Evolutionary conservation across 768 basidiomycete genomes (phyloP).

Genomic region (Tulasnella sp.): DNA sequence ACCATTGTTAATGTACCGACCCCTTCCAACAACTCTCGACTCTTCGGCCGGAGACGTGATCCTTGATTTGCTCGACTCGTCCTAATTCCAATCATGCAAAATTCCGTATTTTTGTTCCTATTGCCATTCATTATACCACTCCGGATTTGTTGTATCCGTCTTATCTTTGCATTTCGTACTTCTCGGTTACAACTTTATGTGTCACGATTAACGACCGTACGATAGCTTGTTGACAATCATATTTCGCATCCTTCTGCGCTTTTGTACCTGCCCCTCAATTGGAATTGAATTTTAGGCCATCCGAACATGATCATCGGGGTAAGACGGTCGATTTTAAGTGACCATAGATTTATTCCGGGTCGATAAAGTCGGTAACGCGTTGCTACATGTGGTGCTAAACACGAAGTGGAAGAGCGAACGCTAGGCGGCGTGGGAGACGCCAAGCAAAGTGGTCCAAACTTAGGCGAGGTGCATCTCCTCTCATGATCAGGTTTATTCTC

Average conservation of each 20-base stretch:
- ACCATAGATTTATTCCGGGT: too few species aligned
- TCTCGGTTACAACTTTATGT: not conserved
- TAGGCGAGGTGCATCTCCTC: not conserved
- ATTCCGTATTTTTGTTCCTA: not conserved
- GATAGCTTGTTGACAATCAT: not conserved
- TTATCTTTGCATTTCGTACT: not conserved
- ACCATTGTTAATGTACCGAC: not conserved
- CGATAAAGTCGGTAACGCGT: too few species aligned
- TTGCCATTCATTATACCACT: too few species aligned
- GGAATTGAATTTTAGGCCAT: not conserved
- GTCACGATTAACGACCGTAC: not conserved
- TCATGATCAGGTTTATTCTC: slow-evolving; percentile 95
- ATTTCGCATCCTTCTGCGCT: not conserved
- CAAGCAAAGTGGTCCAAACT: not conserved
- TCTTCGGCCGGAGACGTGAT: not conserved
- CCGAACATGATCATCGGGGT: not conserved
- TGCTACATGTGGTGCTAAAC: too few species aligned
- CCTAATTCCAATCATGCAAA: not conserved
- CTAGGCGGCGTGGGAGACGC: not conserved
- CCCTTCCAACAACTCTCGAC: not conserved
- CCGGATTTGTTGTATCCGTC: too few species aligned
- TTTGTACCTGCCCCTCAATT: too few species aligned
- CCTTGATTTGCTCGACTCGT: not conserved
- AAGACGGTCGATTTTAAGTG: too few species aligned
- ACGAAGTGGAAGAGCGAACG: too few species aligned